Base-by-base conservation (phyloP, 352 stramenopile genomes). In the Aphanomyces euteiches region DNA sequence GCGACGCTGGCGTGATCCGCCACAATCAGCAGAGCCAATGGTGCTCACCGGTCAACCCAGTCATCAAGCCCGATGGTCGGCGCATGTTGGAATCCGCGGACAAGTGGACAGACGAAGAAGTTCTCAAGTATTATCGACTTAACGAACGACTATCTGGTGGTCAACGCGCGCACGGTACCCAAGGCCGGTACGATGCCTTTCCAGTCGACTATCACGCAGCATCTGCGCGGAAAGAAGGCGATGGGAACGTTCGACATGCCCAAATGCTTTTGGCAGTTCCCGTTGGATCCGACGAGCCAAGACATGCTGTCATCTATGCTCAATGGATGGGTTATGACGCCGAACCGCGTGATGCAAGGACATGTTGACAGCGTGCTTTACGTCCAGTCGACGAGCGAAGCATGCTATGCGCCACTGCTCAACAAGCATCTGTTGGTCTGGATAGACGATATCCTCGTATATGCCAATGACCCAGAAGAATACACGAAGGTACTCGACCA, bases 71-170 rank as follows among this genome's bases (percentile, higher is more conserved):
- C 15, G 47, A 54, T 17, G 47, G 47, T 17, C 47, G 47, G n/a
- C 17, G 47, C 15, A 54, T 54, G 47, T 13, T 61, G 56, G 21
- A 61, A n/a, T 15, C 21, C 10, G 56, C 56, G 15, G 56, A 61
- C 56, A 10, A 61, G 56, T 61, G 56, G 56, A 61, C 47, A n/a
- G 47, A 54, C 36, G 56, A 61, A 10, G 56, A 47, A 12, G 56
- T 61, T 12, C 21, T 61, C 10, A 61, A 34, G 21, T 17, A 75
- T 19, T 77, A 73, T 61, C 45, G 69, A 5, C 10, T 77, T 41
- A n/a, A 75, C 10, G 10, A 15, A 50, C 45, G 45, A 50, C 45
- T 50, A 50, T 17, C 45, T 10, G 17, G 45, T 50, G 17, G 45
- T 50, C 45, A 50, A 50, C 45, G 10, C 45, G 17, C 45, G 10